Conservation (phyloP, 2,329 filamentous ascomycete species). For the Colletotrichum sp. region DNA sequence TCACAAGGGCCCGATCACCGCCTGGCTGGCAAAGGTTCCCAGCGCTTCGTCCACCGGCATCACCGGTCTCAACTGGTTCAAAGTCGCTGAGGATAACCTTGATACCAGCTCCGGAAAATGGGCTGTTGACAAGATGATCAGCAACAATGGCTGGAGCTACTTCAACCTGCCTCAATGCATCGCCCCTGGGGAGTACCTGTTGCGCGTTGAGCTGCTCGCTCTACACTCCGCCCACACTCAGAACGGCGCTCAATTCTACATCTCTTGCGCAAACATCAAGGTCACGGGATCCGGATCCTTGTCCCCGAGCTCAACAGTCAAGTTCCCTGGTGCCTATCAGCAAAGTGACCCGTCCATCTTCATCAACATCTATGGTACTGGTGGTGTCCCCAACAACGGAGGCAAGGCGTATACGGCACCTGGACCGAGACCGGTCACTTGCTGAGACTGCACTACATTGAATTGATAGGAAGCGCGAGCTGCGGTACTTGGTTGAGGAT, state of each 20-base stretch:
- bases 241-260: constrained; percentile 56
- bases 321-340: constrained; percentile 50
- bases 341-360: constrained; percentile 48
- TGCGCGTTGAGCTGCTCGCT: constrained; percentile 59
- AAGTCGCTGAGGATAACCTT: constrained; percentile 53
- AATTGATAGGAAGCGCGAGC: rapidly evolving
- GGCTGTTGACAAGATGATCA: constrained; percentile 52
- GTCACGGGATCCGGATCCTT: constrained; percentile 48
- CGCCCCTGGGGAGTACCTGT: constrained; percentile 58
- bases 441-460: neutral
- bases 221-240: constrained; percentile 52
- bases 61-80: constrained; percentile 33
- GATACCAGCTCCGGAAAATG: constrained; percentile 46
- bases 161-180: constrained; percentile 56
- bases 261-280: constrained; percentile 62
- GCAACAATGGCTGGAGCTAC: constrained; percentile 48
- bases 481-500: neutral
- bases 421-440: constrained; percentile 37
- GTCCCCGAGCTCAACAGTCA: constrained; percentile 40
- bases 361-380: constrained; percentile 51
- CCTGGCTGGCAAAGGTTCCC: constrained; percentile 58
- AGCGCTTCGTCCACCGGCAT: constrained; percentile 49
- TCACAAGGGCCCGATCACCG: constrained; percentile 59
- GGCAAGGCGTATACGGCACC: constrained; percentile 44
- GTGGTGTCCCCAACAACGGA: constrained; percentile 44